phyloP scores from a whole-genome alignment of 768 basidiomycete genomes.

The Suillus discolor region DNA sequence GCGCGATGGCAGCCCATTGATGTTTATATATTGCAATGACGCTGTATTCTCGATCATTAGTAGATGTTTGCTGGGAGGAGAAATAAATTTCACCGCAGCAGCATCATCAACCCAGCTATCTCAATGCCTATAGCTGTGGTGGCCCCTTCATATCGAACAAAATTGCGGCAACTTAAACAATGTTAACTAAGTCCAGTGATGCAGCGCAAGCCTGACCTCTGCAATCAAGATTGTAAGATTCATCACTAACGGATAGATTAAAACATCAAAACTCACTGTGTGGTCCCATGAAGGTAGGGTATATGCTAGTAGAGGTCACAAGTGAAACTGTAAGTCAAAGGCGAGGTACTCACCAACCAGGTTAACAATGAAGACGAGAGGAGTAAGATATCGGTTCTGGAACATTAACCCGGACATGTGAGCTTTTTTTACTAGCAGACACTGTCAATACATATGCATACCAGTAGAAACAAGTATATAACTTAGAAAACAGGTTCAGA shows the following conservation, averaged over 20 bases:
- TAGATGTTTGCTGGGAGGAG: neutral
- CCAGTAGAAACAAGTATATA: constrained; percentile 38
- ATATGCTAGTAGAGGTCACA: constrained; percentile 15
- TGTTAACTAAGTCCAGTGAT: neutral
- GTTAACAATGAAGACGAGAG: constrained; percentile 63
- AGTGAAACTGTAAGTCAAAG: neutral
- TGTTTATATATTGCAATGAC: constrained; percentile 20
- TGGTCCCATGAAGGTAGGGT: constrained; percentile 18
- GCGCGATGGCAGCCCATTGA: constrained; percentile 13
- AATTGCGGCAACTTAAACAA: constrained; percentile 42
- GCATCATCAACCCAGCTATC: constrained; percentile 45
- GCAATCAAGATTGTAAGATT: neutral
- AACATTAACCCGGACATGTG: neutral
- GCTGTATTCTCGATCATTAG: constrained; percentile 8
- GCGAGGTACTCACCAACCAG: constrained; percentile 33
- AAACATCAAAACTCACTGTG: neutral
- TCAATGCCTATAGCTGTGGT: constrained; percentile 45
- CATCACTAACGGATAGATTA: constrained; percentile 4
- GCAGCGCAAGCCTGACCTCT: neutral
- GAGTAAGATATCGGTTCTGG: constrained; percentile 67
- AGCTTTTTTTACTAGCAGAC: neutral
- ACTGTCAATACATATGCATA: constrained; percentile 14
- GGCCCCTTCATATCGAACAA: constrained; percentile 53
- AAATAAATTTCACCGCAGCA: constrained; percentile 37
- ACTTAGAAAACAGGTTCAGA: constrained; percentile 20